Conservation (phyloP, 805 yeast species). For the Starmera pachycereana region DNA sequence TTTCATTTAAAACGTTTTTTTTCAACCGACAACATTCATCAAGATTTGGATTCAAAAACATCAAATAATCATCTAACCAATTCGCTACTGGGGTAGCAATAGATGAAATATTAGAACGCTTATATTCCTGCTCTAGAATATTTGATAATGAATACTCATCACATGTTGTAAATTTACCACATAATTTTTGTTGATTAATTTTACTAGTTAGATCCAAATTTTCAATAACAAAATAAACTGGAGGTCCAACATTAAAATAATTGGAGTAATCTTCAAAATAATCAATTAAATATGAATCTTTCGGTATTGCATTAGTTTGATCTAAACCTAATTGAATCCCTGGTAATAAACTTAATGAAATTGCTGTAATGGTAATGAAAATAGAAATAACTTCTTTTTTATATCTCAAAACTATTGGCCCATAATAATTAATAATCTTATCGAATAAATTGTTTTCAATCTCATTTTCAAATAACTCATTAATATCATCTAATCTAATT, state of each 20-base stretch:
- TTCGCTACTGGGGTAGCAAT: constrained; percentile 77
- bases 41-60: constrained; percentile 78
- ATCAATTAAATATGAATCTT: constrained; percentile 67
- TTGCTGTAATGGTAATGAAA: constrained; percentile 54
- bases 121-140: constrained; percentile 74
- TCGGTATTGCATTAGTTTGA: constrained; percentile 81
- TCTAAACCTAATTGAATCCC: constrained; percentile 70
- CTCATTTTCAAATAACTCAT: constrained; percentile 18
- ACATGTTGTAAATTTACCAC: constrained; percentile 86
- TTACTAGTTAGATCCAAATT: constrained; percentile 53
- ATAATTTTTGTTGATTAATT: constrained; percentile 57
- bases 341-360: constrained; percentile 65
- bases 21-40: constrained; percentile 77
- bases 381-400: constrained; percentile 37
- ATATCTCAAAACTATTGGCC: constrained; percentile 45
- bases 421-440: constrained; percentile 31
- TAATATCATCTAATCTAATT: constrained; percentile 12
- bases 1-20: constrained; percentile 35
- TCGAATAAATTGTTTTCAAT: constrained; percentile 26
- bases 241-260: constrained; percentile 83
- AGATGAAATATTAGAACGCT: constrained; percentile 51
- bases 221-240: constrained; percentile 75
- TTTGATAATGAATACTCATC: constrained; percentile 70
- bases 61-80: constrained; percentile 87
- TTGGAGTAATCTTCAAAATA: constrained; percentile 71